Conservation (phyloP, 345 rosid species). For the Euphorbia peplus region DNA sequence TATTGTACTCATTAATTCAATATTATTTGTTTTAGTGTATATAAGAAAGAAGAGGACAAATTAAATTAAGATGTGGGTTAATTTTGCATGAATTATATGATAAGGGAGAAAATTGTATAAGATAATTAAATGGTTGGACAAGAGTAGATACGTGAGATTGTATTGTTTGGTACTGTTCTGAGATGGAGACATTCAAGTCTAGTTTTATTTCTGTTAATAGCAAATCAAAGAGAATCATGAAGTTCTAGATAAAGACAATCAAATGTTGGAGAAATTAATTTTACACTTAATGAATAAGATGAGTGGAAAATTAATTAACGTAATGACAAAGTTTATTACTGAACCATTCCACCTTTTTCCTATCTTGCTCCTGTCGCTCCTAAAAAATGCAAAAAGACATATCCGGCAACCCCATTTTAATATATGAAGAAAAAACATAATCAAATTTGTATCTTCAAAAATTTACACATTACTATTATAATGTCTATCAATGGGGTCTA, state of each 20-base stretch:
- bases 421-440: background rate
- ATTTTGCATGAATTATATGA: no score
- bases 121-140: background rate
- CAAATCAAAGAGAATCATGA: background rate
- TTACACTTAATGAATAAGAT: background rate
- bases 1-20: background rate
- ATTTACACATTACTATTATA: no score
- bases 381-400: background rate
- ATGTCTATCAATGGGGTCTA: no score
- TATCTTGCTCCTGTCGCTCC: background rate
- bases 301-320: background rate
- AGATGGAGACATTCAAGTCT: background rate
- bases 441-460: no score
- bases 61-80: background rate
- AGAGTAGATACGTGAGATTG: background rate
- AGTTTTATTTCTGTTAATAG: background rate
- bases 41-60: no score
- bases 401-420: no score
- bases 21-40: no score
- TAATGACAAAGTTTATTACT: background rate
- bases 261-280: background rate
- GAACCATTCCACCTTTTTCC: background rate
- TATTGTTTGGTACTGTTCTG: background rate
- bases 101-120: background rate
- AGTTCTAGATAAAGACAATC: background rate